Conservation (phyloP, 345 rosid species). For the Euphorbia tirucalli region DNA sequence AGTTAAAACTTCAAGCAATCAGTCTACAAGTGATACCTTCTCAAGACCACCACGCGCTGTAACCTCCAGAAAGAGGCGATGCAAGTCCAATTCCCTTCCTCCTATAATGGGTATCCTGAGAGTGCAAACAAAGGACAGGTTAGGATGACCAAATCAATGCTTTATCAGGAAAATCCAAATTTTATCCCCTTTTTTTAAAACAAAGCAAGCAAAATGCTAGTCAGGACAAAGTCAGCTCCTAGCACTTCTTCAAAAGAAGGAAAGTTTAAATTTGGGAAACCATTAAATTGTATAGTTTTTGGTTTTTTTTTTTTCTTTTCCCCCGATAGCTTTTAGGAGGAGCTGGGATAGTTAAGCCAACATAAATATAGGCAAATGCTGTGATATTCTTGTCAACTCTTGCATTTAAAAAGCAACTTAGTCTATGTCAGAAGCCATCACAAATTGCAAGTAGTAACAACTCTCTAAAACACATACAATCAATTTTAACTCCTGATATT, state of each 20-base stretch:
- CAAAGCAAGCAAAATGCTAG: too few relatives aligned
- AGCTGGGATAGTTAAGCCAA: too few relatives aligned
- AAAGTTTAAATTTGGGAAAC: neutral
- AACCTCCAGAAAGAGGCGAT: constrained; percentile 86
- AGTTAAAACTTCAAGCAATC: neutral
- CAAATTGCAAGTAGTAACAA: neutral
- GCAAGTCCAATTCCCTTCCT: constrained; percentile 86
- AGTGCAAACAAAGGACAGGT: neutral
- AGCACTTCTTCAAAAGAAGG: too few relatives aligned
- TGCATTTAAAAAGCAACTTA: neutral
- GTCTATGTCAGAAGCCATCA: neutral
- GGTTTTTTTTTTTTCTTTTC: too few relatives aligned
- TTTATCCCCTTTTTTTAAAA: neutral
- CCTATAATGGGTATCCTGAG: constrained; percentile 90
- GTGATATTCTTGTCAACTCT: neutral
- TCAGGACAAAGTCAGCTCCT: too few relatives aligned
- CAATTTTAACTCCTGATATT: too few relatives aligned
- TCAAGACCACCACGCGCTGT: constrained; percentile 93
- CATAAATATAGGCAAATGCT: neutral
- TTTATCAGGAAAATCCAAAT: neutral
- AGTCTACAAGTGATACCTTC: constrained; percentile 51
- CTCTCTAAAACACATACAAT: too few relatives aligned
- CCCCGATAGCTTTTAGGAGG: too few relatives aligned
- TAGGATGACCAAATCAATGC: neutral
- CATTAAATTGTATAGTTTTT: neutral